A percentile compares a stretch with the other conserved stretches of the same genome.
Conservation (phyloP, 1,139 yeast genomes). For the Yamadazyma siamensis region DNA sequence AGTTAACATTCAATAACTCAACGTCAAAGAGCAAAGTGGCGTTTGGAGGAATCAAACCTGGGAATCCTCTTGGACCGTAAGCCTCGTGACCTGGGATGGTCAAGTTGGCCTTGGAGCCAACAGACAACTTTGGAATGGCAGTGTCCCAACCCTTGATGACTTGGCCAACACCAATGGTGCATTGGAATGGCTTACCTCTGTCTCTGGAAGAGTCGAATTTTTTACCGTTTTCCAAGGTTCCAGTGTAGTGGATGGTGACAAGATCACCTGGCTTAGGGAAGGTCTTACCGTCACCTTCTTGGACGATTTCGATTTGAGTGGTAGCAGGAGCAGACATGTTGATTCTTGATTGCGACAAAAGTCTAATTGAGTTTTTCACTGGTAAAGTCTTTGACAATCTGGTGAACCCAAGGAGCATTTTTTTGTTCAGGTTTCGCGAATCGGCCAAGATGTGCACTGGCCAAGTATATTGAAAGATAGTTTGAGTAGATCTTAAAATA, state of each 20-base stretch:
- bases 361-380: constrained; percentile 2
- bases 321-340: constrained; percentile 41
- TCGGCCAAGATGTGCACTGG: too few relatives aligned
- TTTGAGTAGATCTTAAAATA: too few relatives aligned
- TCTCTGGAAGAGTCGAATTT: constrained; percentile 93
- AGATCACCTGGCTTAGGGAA: constrained; percentile 84
- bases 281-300: constrained; percentile 75
- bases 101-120: constrained; percentile 88
- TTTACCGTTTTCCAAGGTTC: constrained; percentile 90
- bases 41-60: constrained; percentile 93
- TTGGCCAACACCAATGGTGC: constrained; percentile 91
- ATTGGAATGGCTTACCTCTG: constrained; percentile 92
- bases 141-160: constrained; percentile 97
- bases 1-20: constrained; percentile 81
- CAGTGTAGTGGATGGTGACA: constrained; percentile 92
- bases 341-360: constrained; percentile 2
- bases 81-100: constrained; percentile 93
- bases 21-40: constrained; percentile 93
- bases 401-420: too few relatives aligned
- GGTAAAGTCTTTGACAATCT: too few relatives aligned
- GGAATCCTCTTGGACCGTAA: constrained; percentile 92
- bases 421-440: too few relatives aligned
- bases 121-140: constrained; percentile 84
- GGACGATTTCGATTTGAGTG: constrained; percentile 43
- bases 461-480: too few relatives aligned